Conservation (phyloP, 2,329 filamentous ascomycete species). For the Tolypocladium cylindrosporum region DNA sequence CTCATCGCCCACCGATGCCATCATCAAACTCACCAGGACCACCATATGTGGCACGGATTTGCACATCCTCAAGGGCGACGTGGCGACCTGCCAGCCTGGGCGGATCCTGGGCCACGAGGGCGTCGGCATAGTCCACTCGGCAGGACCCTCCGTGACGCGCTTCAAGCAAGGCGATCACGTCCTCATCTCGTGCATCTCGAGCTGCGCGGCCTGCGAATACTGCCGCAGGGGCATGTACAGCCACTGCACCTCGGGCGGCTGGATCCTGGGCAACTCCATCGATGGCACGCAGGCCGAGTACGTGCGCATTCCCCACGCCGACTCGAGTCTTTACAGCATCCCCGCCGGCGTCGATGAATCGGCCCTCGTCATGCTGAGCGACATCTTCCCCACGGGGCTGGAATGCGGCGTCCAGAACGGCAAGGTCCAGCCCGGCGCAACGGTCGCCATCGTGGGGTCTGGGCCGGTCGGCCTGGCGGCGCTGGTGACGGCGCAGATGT, state of each 20-base stretch:
- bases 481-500: constrained; percentile 43
- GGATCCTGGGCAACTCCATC: constrained; percentile 41
- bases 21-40: constrained; percentile 35
- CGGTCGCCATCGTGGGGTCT: constrained; percentile 43
- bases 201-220: constrained; percentile 39
- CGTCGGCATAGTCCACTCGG: constrained; percentile 35
- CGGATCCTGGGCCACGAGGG: constrained; percentile 43
- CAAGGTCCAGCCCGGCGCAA: constrained; percentile 39
- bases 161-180: constrained; percentile 41
- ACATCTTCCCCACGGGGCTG: constrained; percentile 46
- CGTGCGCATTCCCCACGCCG: constrained; percentile 40
- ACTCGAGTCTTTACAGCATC: constrained; percentile 34
- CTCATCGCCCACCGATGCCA: constrained; percentile 32
- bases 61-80: constrained; percentile 45
- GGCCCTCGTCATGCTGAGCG: constrained; percentile 38
- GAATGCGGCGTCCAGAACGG: constrained; percentile 44
- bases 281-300: constrained; percentile 49
- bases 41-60: constrained; percentile 46
- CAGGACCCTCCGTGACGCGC: constrained; percentile 32
- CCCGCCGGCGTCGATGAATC: constrained; percentile 30
- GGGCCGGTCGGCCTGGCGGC: constrained; percentile 47
- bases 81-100: constrained; percentile 34
- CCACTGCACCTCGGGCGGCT: constrained; percentile 43
- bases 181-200: constrained; percentile 39
- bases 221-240: constrained; percentile 40